Conservation (phyloP, 192 early-diverging fungal genomes). For the Entomortierella lignicola region DNA sequence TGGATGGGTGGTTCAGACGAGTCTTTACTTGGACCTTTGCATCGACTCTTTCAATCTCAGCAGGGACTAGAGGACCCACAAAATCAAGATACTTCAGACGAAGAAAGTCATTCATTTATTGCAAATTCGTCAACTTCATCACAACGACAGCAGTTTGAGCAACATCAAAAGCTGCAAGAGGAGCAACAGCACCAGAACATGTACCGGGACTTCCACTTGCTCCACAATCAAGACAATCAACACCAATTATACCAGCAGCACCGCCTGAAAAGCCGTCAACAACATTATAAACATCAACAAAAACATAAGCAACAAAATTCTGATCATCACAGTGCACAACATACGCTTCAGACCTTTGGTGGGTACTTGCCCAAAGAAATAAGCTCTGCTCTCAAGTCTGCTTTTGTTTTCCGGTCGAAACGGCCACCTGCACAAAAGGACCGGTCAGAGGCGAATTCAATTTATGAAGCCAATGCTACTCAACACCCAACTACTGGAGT, state of each 20-base stretch:
- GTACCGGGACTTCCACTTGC: constrained; percentile 31
- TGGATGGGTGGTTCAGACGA: constrained; percentile 49
- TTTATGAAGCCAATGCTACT: background rate
- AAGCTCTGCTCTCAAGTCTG: background rate
- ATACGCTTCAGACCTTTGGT: background rate
- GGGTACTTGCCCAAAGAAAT: background rate
- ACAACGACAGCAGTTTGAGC: background rate
- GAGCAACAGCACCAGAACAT: constrained; percentile 21
- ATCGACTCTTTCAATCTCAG: background rate
- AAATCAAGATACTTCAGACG: background rate
- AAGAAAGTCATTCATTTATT: background rate
- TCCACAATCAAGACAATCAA: constrained; percentile 11
- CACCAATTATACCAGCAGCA: constrained; percentile 1
- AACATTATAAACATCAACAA: background rate
- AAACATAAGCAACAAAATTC: background rate
- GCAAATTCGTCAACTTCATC: background rate
- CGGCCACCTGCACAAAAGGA: background rate
- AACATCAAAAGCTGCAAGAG: constrained; percentile 7
- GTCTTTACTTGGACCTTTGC: constrained; percentile 17
- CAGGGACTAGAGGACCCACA: background rate
- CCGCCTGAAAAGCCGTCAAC: background rate
- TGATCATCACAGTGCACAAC: background rate
- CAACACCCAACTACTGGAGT: too few relatives aligned
- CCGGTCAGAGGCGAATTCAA: background rate
- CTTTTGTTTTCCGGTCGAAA: background rate